phyloP scores from a whole-genome alignment of 768 basidiomycete species.

The Xerocomus brunneocitrinus region DNA sequence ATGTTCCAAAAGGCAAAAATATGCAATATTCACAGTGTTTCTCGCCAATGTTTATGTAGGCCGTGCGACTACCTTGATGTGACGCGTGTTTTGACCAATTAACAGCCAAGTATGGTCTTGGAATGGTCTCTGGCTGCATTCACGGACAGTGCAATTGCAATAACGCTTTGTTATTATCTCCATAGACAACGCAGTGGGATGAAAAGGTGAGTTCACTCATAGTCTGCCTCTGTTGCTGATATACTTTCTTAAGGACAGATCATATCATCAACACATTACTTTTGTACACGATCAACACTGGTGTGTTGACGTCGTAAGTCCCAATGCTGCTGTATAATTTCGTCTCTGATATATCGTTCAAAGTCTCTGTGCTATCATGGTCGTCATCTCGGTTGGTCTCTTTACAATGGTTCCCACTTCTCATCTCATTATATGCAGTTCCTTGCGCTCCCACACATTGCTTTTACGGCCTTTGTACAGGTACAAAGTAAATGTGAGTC shows the following conservation, averaged over 20 bases:
- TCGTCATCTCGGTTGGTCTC: slow-evolving; percentile 6
- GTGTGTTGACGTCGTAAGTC: slow-evolving; percentile 11
- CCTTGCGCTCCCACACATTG: slow-evolving; percentile 1
- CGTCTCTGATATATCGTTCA: neutral
- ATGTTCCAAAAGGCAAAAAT: slow-evolving; percentile 2
- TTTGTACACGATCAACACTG: slow-evolving; percentile 18
- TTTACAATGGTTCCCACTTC: too few relatives aligned
- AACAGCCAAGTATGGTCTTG: slow-evolving; percentile 11
- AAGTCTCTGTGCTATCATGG: slow-evolving; percentile 9
- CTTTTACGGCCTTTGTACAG: slow-evolving; percentile 11
- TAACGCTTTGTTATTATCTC: slow-evolving; percentile 11
- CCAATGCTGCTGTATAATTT: neutral
- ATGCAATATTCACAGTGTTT: neutral
- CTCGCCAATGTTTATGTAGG: slow-evolving; percentile 5
- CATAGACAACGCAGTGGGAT: slow-evolving; percentile 8
- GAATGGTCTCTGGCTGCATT: slow-evolving; percentile 11
- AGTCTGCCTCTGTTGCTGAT: too few relatives aligned
- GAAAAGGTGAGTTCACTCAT: neutral
- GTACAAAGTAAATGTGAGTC: slow-evolving; percentile 16
- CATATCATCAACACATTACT: slow-evolving; percentile 13
- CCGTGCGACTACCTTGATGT: neutral
- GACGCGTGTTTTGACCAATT: neutral
- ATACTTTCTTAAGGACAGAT: slow-evolving; percentile 9
- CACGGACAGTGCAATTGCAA: slow-evolving; percentile 5
- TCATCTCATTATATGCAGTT: neutral